Evolutionary conservation across 306 rosid species (phyloP).

Genomic region (Mucuna pruriens): DNA sequence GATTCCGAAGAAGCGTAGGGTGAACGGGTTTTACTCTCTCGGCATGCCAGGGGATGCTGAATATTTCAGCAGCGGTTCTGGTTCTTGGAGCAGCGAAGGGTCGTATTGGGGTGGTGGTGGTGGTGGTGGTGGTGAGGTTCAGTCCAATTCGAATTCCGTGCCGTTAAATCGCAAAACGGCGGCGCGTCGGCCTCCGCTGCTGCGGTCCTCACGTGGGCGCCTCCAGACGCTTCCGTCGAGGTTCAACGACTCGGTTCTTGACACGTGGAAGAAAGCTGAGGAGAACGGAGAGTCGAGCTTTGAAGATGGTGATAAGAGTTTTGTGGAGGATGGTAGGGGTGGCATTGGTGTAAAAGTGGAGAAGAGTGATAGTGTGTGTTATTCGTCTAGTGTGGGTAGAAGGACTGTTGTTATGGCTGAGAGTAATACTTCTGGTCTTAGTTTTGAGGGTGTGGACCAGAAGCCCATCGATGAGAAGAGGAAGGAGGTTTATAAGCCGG

Average conservation of each 20-base stretch:
- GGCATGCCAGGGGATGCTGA: slow-evolving; percentile 55
- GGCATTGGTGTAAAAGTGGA: slow-evolving; percentile 38
- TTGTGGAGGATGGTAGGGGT: slow-evolving; percentile 37
- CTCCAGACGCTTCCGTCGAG: slow-evolving; percentile 70
- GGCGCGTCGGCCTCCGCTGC: slow-evolving; percentile 48
- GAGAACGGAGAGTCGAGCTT: slow-evolving; percentile 46
- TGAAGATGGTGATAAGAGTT: slow-evolving; percentile 53
- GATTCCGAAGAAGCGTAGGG: slow-evolving; percentile 62
- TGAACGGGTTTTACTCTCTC: slow-evolving; percentile 48
- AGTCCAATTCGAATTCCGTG: slow-evolving; percentile 55
- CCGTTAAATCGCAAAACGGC: slow-evolving; percentile 36
- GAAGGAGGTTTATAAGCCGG: slow-evolving; percentile 70
- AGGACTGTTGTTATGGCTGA: slow-evolving; percentile 35
- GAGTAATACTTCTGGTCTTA: slow-evolving; percentile 48
- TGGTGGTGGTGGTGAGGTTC: slow-evolving; percentile 60
- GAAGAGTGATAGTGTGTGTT: slow-evolving; percentile 44
- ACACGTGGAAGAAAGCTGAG: slow-evolving; percentile 51
- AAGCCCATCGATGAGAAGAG: slow-evolving; percentile 46
- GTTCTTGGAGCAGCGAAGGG: slow-evolving; percentile 63
- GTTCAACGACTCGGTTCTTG: slow-evolving; percentile 69
- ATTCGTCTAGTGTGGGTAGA: slow-evolving; percentile 35
- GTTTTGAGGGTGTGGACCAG: slow-evolving; percentile 48
- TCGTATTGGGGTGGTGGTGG: slow-evolving; percentile 58
- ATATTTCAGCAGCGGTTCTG: slow-evolving; percentile 67
- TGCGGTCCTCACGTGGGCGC: slow-evolving; percentile 79